Conservation (phyloP, 768 basidiomycete genomes). For the Mrakia blollopis region DNA sequence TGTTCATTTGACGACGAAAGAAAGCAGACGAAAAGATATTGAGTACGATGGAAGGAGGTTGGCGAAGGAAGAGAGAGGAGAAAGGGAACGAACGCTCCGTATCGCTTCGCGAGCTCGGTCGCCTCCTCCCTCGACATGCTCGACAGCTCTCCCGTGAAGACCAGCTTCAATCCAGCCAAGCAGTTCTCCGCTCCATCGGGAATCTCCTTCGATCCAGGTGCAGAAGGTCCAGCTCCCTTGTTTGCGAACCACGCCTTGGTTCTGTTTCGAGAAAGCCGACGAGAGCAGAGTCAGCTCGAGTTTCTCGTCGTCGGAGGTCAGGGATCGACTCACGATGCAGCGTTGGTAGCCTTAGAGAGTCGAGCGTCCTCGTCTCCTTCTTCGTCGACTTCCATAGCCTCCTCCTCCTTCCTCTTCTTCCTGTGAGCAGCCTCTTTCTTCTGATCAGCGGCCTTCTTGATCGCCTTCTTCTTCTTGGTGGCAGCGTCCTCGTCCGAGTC, state of each 20-base stretch:
- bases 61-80: neutral
- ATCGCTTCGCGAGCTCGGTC: slow-evolving; percentile 80
- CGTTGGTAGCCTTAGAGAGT: slow-evolving; percentile 31
- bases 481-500: slow-evolving; percentile 32
- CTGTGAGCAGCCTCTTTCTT: slow-evolving; percentile 35
- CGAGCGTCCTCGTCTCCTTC: neutral
- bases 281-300: neutral
- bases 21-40: neutral
- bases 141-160: slow-evolving; percentile 89
- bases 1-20: slow-evolving; percentile 44
- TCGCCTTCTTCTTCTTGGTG: slow-evolving; percentile 25
- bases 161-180: slow-evolving; percentile 78
- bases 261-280: slow-evolving; percentile 47
- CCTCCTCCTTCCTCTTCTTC: slow-evolving; percentile 18
- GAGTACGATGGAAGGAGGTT: too few relatives aligned
- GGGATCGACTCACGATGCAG: slow-evolving; percentile 30
- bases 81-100: slow-evolving; percentile 66
- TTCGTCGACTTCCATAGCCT: slow-evolving; percentile 8
- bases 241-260: slow-evolving; percentile 31
- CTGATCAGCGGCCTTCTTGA: slow-evolving; percentile 17
- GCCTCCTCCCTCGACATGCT: slow-evolving; percentile 86
- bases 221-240: slow-evolving; percentile 35
- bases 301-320: slow-evolving; percentile 34
- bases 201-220: slow-evolving; percentile 60
- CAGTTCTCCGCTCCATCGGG: slow-evolving; percentile 69